Conservation (phyloP, 805 yeast species). For the Wickerhamiella azyma region DNA sequence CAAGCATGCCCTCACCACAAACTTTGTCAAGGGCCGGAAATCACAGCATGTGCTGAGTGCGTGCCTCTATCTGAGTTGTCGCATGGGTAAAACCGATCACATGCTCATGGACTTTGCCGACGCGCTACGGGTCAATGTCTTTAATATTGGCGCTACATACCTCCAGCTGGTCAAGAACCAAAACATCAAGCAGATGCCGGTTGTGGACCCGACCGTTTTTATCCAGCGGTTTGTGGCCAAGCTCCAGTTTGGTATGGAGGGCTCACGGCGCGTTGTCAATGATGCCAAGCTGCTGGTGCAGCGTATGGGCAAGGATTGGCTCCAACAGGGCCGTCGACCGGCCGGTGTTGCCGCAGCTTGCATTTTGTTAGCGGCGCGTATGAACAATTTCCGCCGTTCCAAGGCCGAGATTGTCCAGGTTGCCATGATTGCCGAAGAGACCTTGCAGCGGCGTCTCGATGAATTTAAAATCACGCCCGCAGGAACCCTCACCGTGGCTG, state of each 20-base stretch:
- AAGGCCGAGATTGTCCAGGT: slow-evolving; percentile 91
- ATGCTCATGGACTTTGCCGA: slow-evolving; percentile 94
- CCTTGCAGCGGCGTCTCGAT: slow-evolving; percentile 76
- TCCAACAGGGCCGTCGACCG: slow-evolving; percentile 91
- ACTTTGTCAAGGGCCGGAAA: slow-evolving; percentile 93
- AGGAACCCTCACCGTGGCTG: slow-evolving; percentile 56
- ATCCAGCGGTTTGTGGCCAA: slow-evolving; percentile 88
- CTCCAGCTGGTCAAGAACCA: slow-evolving; percentile 80
- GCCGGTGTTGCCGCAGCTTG: slow-evolving; percentile 99
- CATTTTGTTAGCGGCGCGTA: slow-evolving; percentile 80
- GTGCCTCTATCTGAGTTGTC: slow-evolving; percentile 87
- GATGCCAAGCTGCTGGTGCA: slow-evolving; percentile 82
- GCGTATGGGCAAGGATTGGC: slow-evolving; percentile 91
- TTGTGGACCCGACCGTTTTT: slow-evolving; percentile 88
- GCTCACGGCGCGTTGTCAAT: slow-evolving; percentile 49
- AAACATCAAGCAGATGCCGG: slow-evolving; percentile 62
- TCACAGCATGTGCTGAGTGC: slow-evolving; percentile 94
- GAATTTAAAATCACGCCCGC: slow-evolving; percentile 75
- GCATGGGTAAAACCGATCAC: slow-evolving; percentile 81
- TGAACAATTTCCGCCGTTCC: slow-evolving; percentile 87
- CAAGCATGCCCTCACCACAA: slow-evolving; percentile 67
- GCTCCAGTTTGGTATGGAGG: slow-evolving; percentile 61
- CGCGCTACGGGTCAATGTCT: slow-evolving; percentile 77
- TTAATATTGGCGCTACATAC: slow-evolving; percentile 91
- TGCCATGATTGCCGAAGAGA: slow-evolving; percentile 88